phyloP scores from a whole-genome alignment of 768 basidiomycete species.

The Termitomyces sp. region DNA sequence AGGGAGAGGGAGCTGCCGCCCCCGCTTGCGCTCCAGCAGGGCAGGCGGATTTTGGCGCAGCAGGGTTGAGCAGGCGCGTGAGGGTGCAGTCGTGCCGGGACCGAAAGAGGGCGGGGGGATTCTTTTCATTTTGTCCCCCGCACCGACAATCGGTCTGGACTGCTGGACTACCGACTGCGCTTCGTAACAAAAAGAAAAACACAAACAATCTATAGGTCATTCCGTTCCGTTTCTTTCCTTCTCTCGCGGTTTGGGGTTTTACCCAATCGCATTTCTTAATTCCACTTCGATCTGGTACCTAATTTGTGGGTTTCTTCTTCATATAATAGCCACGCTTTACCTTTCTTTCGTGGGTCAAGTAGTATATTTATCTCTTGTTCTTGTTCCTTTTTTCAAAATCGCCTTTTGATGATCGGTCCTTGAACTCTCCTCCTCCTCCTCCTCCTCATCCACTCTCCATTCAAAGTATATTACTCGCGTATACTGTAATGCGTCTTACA shows the following conservation, averaged over 20 bases:
- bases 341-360: no score
- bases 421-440: background rate
- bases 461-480: background rate
- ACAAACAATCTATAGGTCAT: no score
- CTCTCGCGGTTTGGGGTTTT: no score
- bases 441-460: background rate
- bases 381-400: background rate
- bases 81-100: background rate
- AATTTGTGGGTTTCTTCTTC: background rate
- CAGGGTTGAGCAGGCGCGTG: slow-evolving; percentile 17
- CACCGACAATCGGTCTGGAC: background rate
- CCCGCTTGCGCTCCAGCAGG: slow-evolving; percentile 33
- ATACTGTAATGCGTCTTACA: background rate
- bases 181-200: background rate
- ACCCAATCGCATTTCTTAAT: background rate
- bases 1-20: slow-evolving; percentile 38
- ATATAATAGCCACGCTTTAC: background rate
- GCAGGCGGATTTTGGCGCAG: slow-evolving; percentile 32
- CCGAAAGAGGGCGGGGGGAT: no score
- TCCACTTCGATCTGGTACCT: background rate
- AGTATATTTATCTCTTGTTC: slow-evolving; percentile 14
- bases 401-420: background rate
- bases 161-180: background rate
- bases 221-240: background rate
- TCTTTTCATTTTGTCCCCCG: background rate